Conservation (phyloP, 1,139 yeast species). For the Scheffersomyces quercinus region DNA sequence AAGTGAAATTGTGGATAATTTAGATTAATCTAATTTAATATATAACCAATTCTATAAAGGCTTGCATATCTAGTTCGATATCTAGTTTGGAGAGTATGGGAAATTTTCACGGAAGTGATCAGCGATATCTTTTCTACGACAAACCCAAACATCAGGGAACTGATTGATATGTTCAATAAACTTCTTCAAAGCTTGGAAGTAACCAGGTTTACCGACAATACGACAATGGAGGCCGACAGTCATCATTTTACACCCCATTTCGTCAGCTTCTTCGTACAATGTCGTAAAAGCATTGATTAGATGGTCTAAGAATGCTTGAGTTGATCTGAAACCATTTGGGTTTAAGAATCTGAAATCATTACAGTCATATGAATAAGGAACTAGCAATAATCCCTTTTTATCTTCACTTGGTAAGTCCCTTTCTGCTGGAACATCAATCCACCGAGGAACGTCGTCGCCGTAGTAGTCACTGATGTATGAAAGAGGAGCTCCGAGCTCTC, state of each 20-base stretch:
- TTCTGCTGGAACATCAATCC: conserved; percentile 29
- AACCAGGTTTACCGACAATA: conserved; percentile 36
- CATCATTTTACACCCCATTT: conserved; percentile 35
- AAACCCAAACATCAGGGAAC: conserved; percentile 36
- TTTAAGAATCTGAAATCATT: conserved; percentile 10
- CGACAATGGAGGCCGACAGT: conserved; percentile 36
- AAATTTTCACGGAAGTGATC: conserved; percentile 21
- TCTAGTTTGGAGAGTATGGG: conserved; percentile 11
- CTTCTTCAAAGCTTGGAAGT: conserved; percentile 31
- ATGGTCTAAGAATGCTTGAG: conserved; percentile 14
- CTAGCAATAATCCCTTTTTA: conserved; percentile 30
- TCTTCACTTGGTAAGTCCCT: conserved; percentile 18
- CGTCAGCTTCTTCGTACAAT: conserved; percentile 26
- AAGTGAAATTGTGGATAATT: neutral
- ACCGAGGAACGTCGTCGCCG: conserved; percentile 35
- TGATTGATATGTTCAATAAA: conserved; percentile 31
- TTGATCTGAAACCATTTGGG: conserved; percentile 13
- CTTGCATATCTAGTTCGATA: neutral
- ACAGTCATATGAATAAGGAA: conserved; percentile 30
- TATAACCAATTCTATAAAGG: no score
- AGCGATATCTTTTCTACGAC: conserved; percentile 36
- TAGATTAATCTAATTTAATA: no score
- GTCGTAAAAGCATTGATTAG: conserved; percentile 34
- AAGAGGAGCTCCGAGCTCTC: conserved; percentile 27
- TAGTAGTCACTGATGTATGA: conserved; percentile 33